Conservation (phyloP, 257 asterid species). For the Cordia subcordata region DNA sequence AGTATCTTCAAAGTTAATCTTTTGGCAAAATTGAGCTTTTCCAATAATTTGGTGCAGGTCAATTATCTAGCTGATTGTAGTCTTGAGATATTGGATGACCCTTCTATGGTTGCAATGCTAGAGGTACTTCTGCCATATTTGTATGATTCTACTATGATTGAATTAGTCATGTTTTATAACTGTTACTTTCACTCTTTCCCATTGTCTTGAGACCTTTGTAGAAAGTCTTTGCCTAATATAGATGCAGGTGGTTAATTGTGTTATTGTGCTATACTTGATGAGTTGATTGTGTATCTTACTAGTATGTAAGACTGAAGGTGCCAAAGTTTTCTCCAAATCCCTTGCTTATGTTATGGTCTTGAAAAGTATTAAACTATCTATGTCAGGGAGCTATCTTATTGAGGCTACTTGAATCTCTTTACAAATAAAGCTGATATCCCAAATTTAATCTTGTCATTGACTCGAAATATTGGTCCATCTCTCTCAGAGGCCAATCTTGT, state of each 20-base stretch:
- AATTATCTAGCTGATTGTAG: conserved; percentile 84
- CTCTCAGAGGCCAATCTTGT: background rate
- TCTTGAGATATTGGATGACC: conserved; percentile 93
- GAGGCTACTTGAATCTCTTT: no score
- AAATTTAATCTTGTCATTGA: no score
- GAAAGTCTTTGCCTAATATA: background rate
- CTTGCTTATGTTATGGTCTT: no score
- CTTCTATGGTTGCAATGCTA: conserved; percentile 70
- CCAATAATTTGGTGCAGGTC: conserved; percentile 46
- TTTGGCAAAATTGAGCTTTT: conserved; percentile 14
- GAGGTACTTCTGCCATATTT: conserved; percentile 45
- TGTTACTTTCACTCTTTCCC: background rate
- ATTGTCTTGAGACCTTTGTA: background rate
- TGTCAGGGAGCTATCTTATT: no score
- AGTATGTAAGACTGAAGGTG: no score
- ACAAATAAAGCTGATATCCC: no score
- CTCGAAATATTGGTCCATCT: no score
- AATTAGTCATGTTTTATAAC: background rate
- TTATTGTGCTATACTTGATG: no score
- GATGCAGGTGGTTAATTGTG: background rate
- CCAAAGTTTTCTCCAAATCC: no score
- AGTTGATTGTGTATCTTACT: no score
- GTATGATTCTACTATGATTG: background rate
- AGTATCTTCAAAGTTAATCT: conserved; percentile 7
- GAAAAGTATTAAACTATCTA: no score